Evolutionary conservation across 148 eudicot genomes (phyloP), one percentile per base, ranked within the genome.

Genomic region (Gaultheria prostrata): DNA sequence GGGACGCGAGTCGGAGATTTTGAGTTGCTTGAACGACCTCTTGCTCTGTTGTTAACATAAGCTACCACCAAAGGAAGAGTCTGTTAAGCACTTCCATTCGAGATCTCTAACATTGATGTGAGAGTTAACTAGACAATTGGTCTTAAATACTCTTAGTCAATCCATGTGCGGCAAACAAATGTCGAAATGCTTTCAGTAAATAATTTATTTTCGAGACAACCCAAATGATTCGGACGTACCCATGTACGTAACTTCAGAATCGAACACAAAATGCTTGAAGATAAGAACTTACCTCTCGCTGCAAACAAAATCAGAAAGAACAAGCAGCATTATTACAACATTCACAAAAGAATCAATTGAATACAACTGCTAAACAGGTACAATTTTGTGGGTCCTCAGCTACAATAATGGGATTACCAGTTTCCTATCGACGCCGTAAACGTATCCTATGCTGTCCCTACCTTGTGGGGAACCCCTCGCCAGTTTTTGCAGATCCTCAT

Each of bases 271-370:
- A 91, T 89, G 89, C 97, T 89, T 92, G 95, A 90, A 90, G 85
- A 87, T 89, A 93, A 95, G 89, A 93, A 97, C 99, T 97, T 97
- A 97, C 99, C 99, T 97, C 93, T 92, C 73, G 98, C 99, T 95
- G 99, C 99, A 92, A 85, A 86, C 84, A 91, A 90, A 86, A 90
- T 53, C 77, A 91, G 88, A 89, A 88, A 86, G 85, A 93, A 89
- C 86, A 89, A 88, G 83, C 85, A 82, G 71, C 48, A 86, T 95
- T 83, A 91, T 80, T 76, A 83, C 20, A 54, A 79, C n/a, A 85
- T 21, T 69, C 51, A 83, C 15, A 76, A 69, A 28, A 50, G 32
- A 70, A 57, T 61, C n/a, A 72, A 43, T 18, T 39, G 45, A 33
- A 13, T 50, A 65, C 69, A n/a, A 50, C 3, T 15, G 10, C 28